Evolutionary conservation across 2,329 filamentous ascomycete genomes (phyloP).

Genomic region (Colletotrichum tropicale): DNA sequence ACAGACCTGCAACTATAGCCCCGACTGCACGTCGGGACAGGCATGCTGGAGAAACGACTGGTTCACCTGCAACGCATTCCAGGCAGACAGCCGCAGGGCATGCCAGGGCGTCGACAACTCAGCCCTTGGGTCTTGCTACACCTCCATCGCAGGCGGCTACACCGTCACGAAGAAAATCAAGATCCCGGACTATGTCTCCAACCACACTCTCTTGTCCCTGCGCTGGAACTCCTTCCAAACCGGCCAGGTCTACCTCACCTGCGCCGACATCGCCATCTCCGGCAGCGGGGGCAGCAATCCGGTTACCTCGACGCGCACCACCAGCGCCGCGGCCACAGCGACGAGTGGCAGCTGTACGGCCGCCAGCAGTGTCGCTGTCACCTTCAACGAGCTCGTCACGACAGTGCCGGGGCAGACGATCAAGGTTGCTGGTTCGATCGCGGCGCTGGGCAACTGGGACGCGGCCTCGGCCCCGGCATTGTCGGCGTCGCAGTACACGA

Average conservation of each 20-base stretch:
- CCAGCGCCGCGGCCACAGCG: constrained; percentile 14
- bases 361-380: constrained; percentile 40
- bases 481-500: constrained; percentile 57
- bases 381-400: constrained; percentile 45
- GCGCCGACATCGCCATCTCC: constrained; percentile 55
- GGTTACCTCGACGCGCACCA: constrained; percentile 20
- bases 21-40: constrained; percentile 48
- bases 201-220: constrained; percentile 56
- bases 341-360: constrained; percentile 31
- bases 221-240: constrained; percentile 62
- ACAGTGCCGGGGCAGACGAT: constrained; percentile 54
- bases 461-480: constrained; percentile 50
- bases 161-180: constrained; percentile 56
- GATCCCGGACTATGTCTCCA: constrained; percentile 50
- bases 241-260: constrained; percentile 56
- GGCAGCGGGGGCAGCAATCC: constrained; percentile 14
- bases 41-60: constrained; percentile 56
- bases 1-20: constrained; percentile 51
- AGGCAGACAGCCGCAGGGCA: constrained; percentile 36
- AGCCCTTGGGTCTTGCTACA: constrained; percentile 48
- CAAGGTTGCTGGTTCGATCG: constrained; percentile 50
- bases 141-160: constrained; percentile 57
- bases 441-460: constrained; percentile 40
- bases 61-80: constrained; percentile 57
- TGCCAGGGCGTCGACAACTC: constrained; percentile 53